phyloP scores from a whole-genome alignment of 306 rosid genomes.

The Castanospermum australe region DNA sequence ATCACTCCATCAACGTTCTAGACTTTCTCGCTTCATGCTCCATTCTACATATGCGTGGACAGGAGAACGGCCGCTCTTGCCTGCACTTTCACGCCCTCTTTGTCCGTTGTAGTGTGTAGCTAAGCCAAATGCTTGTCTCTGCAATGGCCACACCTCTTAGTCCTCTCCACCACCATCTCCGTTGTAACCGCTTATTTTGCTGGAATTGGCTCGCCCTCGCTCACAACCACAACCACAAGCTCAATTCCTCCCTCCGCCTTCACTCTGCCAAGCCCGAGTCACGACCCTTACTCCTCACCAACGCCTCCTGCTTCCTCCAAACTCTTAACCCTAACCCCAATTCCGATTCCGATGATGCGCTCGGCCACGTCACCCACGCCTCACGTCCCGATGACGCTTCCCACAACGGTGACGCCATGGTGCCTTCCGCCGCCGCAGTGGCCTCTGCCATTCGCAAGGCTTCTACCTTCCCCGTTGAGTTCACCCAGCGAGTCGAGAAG shows the following conservation, averaged over 20 bases:
- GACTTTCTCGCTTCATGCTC: too few species aligned
- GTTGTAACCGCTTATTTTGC: too few species aligned
- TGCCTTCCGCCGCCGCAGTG: slow-evolving; percentile 76
- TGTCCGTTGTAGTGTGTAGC: not conserved
- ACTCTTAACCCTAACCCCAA: slow-evolving; percentile 43
- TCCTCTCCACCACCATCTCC: slow-evolving; percentile 28
- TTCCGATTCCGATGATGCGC: not conserved
- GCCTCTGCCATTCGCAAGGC: slow-evolving; percentile 71
- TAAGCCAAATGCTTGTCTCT: slow-evolving; percentile 48
- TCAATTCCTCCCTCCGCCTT: too few species aligned
- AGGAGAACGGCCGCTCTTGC: not conserved
- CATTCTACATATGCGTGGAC: too few species aligned
- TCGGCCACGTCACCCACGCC: slow-evolving; percentile 43
- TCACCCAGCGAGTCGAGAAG: slow-evolving; percentile 60
- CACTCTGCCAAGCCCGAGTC: not conserved
- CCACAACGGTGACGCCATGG: slow-evolving; percentile 10
- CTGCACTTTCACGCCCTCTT: not conserved
- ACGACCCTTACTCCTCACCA: slow-evolving; percentile 9
- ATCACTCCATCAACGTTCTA: too few species aligned
- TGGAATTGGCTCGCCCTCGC: too few species aligned
- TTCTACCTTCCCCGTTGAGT: slow-evolving; percentile 81
- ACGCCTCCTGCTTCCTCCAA: slow-evolving; percentile 39
- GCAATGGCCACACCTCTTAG: not conserved
- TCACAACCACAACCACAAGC: too few species aligned
- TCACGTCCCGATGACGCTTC: slow-evolving; percentile 30